Base-by-base conservation (phyloP, 768 basidiomycete species). In the Pisolithus microcarpus region DNA sequence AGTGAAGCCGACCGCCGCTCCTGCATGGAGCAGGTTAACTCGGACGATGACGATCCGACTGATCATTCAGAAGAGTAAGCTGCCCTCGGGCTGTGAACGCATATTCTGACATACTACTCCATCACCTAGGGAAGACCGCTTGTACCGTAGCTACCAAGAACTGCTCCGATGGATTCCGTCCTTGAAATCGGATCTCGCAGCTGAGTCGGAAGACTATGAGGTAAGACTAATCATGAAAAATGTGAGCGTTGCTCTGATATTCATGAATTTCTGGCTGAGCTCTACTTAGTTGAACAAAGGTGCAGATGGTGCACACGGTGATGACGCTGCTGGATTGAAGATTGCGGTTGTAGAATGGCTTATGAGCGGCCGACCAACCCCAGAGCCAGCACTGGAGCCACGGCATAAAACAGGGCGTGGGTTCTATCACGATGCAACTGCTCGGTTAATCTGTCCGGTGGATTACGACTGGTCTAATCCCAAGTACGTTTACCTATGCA, bases 271-370 rank as follows among this genome's bases (percentile, higher is more conserved):
- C 23, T 39, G 2, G n/a, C 47, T 7, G 10, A n/a, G 2, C 28
- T 28, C 15, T 38, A 15, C 23, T 11, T 9, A 28, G 21, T 18
- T 47, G 5, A 19, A 28, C 4, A 42, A 37, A 38, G 55, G 51
- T 18, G 55, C 55, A n/a, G 51, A 56, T 23, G 26, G 48, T 28
- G 51, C 55, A 7, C 42, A 28, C 2, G 51, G 48, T n/a, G 51
- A 56, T 15, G 48, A 56, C 16, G 37, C 55, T 2, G 50, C 53
- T 0, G 37, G 28, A 19, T 42, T 55, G 4, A 55, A 55, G 46
- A 18, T 4, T 2, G 21, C 21, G 1, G 21, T 23, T 4, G 21
- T 23, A 4, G 21, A 4, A 23, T 23, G 21, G 21, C 21, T 23
- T 23, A 23, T 23, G 21, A 23, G 21, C 21, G 21, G 4, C 21